phyloP scores from a whole-genome alignment of 2,329 filamentous ascomycete species.

The Aspergillus brunneoviolaceus region DNA sequence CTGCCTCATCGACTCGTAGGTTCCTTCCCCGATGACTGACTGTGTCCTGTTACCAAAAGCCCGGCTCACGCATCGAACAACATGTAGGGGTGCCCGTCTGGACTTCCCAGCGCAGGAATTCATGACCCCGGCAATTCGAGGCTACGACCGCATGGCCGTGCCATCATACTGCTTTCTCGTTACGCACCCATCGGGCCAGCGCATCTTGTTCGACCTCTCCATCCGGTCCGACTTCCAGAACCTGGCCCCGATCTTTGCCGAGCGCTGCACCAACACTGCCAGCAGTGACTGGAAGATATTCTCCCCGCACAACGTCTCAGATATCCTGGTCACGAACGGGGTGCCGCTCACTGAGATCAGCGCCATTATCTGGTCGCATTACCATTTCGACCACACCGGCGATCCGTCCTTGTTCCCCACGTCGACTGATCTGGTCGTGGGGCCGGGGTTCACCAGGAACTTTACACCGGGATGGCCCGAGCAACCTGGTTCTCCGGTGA shows the following conservation, averaged over 20 bases:
- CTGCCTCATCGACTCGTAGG: neutral
- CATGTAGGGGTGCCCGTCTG: too few species aligned
- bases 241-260: slow-evolving; percentile 21
- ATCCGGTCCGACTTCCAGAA: slow-evolving; percentile 33
- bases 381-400: slow-evolving; percentile 33
- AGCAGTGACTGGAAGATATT: slow-evolving; percentile 18
- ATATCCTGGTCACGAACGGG: slow-evolving; percentile 24
- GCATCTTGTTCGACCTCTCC: slow-evolving; percentile 32
- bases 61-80: too few species aligned
- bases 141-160: neutral
- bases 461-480: slow-evolving; percentile 21
- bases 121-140: neutral
- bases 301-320: slow-evolving; percentile 21
- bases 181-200: neutral
- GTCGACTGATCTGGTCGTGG: slow-evolving; percentile 24
- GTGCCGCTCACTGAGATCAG: slow-evolving; percentile 22
- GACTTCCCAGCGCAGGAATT: neutral
- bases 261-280: slow-evolving; percentile 15
- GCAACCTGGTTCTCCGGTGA: slow-evolving; percentile 17
- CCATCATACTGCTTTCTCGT: neutral
- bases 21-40: neutral
- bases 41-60: too few species aligned
- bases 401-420: slow-evolving; percentile 26
- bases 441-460: slow-evolving; percentile 23
- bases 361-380: slow-evolving; percentile 30